A percentile compares a stretch with the other conserved stretches of the same genome.
Conservation (phyloP, 2,329 filamentous ascomycete species). For the Colletotrichum liaoningense region DNA sequence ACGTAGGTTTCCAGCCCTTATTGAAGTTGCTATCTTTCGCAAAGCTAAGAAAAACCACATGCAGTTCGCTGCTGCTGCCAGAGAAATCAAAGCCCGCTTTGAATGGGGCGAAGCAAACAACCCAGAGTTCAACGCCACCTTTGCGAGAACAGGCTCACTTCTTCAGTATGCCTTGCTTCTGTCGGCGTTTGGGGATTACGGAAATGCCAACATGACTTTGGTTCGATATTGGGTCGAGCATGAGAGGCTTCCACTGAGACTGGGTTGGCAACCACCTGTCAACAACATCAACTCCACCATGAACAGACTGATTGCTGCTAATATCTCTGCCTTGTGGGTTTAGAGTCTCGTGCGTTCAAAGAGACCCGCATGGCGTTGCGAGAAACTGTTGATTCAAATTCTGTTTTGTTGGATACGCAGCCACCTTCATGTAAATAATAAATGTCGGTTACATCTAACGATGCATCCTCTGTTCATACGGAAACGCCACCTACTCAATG, state of each 20-base stretch:
- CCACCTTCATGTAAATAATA: not conserved
- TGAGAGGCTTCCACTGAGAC: constrained; percentile 1
- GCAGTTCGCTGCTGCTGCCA: constrained; percentile 39
- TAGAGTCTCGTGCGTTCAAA: not conserved
- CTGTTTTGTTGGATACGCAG: not conserved
- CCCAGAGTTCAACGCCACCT: constrained; percentile 37
- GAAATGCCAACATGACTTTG: not conserved
- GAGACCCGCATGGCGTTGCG: not conserved
- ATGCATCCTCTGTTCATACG: not conserved
- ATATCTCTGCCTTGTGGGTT: constrained; percentile 3
- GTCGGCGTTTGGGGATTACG: constrained; percentile 9
- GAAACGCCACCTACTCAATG: not conserved
- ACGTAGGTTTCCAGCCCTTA: not conserved
- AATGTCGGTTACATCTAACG: not conserved
- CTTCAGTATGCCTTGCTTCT: constrained; percentile 6
- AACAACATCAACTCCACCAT: not conserved
- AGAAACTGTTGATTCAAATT: not conserved
- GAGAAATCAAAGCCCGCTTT: constrained; percentile 40
- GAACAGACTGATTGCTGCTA: constrained; percentile 8
- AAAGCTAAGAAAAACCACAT: not conserved
- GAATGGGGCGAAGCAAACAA: constrained; percentile 39
- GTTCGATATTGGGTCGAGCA: constrained; percentile 14
- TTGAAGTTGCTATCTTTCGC: not conserved
- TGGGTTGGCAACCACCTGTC: not conserved
- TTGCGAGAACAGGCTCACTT: constrained; percentile 18